Conservation (phyloP, 2,329 filamentous ascomycete species). For the Spiromastix sp. region DNA sequence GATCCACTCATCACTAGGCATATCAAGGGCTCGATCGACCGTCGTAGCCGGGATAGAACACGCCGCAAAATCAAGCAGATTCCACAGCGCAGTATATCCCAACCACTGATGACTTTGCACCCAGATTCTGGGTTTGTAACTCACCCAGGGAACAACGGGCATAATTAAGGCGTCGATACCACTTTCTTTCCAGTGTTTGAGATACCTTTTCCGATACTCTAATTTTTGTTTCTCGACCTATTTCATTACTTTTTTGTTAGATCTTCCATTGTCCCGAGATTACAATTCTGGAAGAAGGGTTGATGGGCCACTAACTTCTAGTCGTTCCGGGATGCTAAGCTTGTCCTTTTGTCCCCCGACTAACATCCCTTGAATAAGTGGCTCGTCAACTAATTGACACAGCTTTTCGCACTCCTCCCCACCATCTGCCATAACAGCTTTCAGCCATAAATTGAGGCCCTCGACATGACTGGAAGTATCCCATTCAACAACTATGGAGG, state of each 20-base stretch:
- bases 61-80: conserved; percentile 51
- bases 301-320: conserved; percentile 18
- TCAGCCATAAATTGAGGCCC: conserved; percentile 23
- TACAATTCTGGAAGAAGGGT: neutral
- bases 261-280: neutral
- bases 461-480: conserved; percentile 19
- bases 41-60: conserved; percentile 41
- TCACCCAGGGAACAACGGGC: conserved; percentile 23
- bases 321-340: conserved; percentile 17
- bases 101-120: conserved; percentile 25
- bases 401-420: conserved; percentile 20
- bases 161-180: conserved; percentile 25
- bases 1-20: conserved; percentile 20
- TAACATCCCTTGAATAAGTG: conserved; percentile 26
- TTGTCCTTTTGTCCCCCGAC: conserved; percentile 21
- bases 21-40: conserved; percentile 14
- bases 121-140: conserved; percentile 22
- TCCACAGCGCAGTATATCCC: conserved; percentile 53
- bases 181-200: conserved; percentile 20
- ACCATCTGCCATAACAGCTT: conserved; percentile 23
- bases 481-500: conserved; percentile 22
- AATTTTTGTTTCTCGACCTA: conserved; percentile 21
- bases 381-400: conserved; percentile 21
- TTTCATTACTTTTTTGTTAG: neutral
- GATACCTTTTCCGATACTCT: conserved; percentile 18